Percentiles rank a stretch among this genome's conserved stretches.
phyloP scores from a whole-genome alignment of 331 rosid species.

The Pyrus hybrid region DNA sequence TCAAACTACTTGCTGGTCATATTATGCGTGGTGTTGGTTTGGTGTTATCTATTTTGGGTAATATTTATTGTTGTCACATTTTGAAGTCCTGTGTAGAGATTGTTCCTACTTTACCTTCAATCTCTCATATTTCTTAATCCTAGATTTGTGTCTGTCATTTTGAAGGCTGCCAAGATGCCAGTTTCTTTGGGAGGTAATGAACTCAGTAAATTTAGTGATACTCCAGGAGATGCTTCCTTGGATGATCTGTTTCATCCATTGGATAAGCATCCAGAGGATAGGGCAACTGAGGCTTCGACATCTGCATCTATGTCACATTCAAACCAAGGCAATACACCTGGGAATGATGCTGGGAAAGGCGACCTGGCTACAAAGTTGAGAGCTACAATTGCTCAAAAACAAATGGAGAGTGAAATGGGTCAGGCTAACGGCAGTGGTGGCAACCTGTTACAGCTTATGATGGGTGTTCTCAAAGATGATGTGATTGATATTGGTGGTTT shows the following conservation, averaged over 20 bases:
- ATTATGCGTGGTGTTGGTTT: not conserved
- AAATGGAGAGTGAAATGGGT: constrained; percentile 80
- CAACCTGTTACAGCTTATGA: constrained; percentile 74
- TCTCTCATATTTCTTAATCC: constrained; percentile 8
- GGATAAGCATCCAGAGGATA: constrained; percentile 61
- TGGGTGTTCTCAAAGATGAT: constrained; percentile 79
- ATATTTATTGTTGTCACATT: not conserved
- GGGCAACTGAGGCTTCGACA: constrained; percentile 72
- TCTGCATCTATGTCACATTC: constrained; percentile 57
- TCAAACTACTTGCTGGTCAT: not conserved
- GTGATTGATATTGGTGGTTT: constrained; percentile 89
- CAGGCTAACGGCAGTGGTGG: constrained; percentile 77
- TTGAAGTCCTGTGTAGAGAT: not conserved
- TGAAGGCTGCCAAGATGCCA: constrained; percentile 66
- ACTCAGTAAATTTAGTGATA: constrained; percentile 90
- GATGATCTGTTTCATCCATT: constrained; percentile 87
- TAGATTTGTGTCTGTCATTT: constrained; percentile 26
- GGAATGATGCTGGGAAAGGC: constrained; percentile 58
- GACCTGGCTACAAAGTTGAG: constrained; percentile 95
- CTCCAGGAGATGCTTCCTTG: constrained; percentile 97
- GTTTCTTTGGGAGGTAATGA: constrained; percentile 61
- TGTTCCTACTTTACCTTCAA: not conserved
- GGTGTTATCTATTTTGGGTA: not conserved
- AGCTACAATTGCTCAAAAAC: constrained; percentile 89
- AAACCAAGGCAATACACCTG: constrained; percentile 42